Evolutionary conservation across 768 basidiomycete species (phyloP).

Genomic region (Psilocybe subaeruginosa): DNA sequence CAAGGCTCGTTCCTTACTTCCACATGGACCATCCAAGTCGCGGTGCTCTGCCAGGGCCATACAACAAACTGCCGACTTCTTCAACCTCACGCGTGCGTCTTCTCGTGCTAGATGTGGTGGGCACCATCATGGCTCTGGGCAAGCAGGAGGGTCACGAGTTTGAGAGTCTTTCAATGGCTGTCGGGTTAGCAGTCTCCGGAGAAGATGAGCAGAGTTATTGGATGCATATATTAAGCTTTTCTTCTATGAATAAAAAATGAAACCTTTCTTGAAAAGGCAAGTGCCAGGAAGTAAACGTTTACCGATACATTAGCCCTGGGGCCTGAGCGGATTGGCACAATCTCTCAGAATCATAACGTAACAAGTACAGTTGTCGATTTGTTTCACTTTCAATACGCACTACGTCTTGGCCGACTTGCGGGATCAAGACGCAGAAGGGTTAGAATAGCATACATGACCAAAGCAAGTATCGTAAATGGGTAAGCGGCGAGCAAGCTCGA

Average conservation of each 20-base stretch:
- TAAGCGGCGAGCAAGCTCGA: conserved; percentile 32
- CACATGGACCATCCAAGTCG: conserved; percentile 72
- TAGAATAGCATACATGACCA: conserved; percentile 32
- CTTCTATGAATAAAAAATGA: conserved; percentile 18
- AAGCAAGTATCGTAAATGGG: conserved; percentile 31
- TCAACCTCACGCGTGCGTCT: conserved; percentile 43
- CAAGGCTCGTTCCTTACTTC: conserved; percentile 81
- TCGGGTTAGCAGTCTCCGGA: conserved; percentile 39
- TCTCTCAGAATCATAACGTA: neutral
- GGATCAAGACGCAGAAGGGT: conserved; percentile 1
- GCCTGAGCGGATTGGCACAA: neutral
- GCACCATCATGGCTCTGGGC: conserved; percentile 28
- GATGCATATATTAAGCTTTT: conserved; percentile 27
- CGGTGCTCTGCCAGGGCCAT: conserved; percentile 79
- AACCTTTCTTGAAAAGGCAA: conserved; percentile 5
- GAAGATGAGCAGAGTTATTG: conserved; percentile 44
- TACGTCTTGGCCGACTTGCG: conserved; percentile 20
- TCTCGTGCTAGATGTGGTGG: conserved; percentile 68
- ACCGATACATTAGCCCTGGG: neutral
- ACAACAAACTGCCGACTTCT: conserved; percentile 56
- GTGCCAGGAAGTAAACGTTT: neutral
- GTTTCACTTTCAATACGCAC: conserved; percentile 9
- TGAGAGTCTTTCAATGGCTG: conserved; percentile 26
- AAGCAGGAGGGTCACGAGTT: conserved; percentile 13
- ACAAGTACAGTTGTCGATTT: conserved; percentile 6